These are phyloP conservation scores for Chalciporus sp. DNA, from an alignment of 1,284 basidiomycete genomes.

Conservation along the genomic window DNA sequence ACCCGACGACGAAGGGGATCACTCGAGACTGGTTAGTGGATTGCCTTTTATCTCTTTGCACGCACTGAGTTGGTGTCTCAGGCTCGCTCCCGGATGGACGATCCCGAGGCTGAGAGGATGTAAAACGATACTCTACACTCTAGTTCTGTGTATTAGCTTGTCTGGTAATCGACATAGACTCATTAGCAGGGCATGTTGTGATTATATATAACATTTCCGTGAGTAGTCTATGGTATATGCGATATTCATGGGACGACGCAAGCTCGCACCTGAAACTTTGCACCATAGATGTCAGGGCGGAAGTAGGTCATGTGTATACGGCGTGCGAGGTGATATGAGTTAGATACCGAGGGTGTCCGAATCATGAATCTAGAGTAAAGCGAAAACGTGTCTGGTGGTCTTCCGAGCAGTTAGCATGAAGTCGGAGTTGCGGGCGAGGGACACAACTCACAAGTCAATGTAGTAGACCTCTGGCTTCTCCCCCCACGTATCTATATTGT, in stretches of 20 bases:
- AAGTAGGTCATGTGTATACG: constrained; percentile 60
- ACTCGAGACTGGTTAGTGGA: constrained; percentile 52
- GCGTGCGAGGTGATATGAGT: constrained; percentile 69
- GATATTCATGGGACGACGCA: constrained; percentile 57
- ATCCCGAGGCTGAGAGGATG: constrained; percentile 67
- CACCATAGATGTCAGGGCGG: constrained; percentile 37
- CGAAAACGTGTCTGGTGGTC: constrained; percentile 43
- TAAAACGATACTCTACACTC: constrained; percentile 35
- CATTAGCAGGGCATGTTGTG: constrained; percentile 7
- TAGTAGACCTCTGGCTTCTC: constrained; percentile 47
- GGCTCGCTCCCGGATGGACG: constrained; percentile 60
- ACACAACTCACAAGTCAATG: constrained; percentile 49
- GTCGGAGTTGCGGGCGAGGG: background rate
- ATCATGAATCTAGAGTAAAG: constrained; percentile 55
- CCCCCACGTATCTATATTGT: constrained; percentile 43
- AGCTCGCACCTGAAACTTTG: constrained; percentile 53
- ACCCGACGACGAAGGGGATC: constrained; percentile 69
- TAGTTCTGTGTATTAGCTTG: constrained; percentile 10
- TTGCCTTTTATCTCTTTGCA: background rate
- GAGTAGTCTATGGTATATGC: background rate
- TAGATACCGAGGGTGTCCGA: constrained; percentile 54
- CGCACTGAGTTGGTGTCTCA: constrained; percentile 23
- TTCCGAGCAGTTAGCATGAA: constrained; percentile 20
- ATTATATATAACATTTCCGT: constrained; percentile 8
- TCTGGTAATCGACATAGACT: constrained; percentile 9